Conservation (phyloP, 441 rosid genomes). For the Gossypium trilobum region DNA sequence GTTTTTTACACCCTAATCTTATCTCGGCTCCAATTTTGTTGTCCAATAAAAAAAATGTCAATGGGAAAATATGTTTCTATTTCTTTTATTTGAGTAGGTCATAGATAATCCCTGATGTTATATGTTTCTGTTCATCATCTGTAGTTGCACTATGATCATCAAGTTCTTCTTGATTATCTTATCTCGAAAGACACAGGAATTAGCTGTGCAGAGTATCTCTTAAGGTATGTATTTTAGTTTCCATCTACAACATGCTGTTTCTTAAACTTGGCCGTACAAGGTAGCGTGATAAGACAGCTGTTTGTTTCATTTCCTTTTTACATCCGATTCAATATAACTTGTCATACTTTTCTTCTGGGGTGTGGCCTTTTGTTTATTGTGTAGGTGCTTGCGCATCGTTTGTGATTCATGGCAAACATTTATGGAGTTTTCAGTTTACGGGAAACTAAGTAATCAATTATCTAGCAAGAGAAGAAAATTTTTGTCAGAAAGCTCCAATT, state of each 20-base stretch:
- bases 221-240: constrained; percentile 38
- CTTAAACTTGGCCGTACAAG: neutral
- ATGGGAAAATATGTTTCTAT: neutral
- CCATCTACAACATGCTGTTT: constrained; percentile 4
- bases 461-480: constrained; percentile 48
- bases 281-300: neutral
- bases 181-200: constrained; percentile 70
- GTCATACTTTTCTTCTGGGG: neutral
- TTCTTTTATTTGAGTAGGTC: neutral
- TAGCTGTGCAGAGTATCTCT: constrained; percentile 71
- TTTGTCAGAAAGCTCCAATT: constrained; percentile 20
- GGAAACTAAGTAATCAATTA: constrained; percentile 22
- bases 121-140: constrained; percentile 11
- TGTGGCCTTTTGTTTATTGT: constrained; percentile 11
- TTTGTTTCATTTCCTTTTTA: constrained; percentile 1
- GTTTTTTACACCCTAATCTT: constrained; percentile 12
- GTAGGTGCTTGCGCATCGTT: constrained; percentile 57
- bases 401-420: constrained; percentile 55
- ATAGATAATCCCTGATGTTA: neutral
- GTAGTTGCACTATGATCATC: constrained; percentile 83
- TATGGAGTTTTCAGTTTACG: constrained; percentile 32
- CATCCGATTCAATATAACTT: neutral
- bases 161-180: constrained; percentile 87
- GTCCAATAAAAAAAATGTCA: neutral
- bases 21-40: neutral